These are phyloP conservation scores for Eurotiales sp. DNA, from an alignment of 2,329 filamentous ascomycete species.

Conservation along the genomic window DNA sequence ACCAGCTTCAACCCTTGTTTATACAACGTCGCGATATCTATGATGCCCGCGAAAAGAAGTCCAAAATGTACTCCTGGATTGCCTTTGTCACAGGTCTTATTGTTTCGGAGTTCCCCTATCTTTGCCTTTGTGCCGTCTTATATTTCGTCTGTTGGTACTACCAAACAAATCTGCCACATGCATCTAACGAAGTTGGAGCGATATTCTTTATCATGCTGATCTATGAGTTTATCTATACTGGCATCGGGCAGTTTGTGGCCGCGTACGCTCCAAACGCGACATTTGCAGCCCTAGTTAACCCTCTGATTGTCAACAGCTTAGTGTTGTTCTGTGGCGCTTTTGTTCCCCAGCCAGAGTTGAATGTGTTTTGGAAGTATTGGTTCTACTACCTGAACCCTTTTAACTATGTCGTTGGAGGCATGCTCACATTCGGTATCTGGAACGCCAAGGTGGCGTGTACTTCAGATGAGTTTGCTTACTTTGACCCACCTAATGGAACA, in stretches of 20 bases:
- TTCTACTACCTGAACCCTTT: slow-evolving; percentile 59
- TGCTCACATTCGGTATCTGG: slow-evolving; percentile 53
- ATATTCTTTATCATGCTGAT: slow-evolving; percentile 70
- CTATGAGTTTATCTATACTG: slow-evolving; percentile 68
- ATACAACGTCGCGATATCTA: slow-evolving; percentile 15
- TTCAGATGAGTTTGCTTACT: slow-evolving; percentile 48
- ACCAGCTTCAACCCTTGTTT: slow-evolving; percentile 17
- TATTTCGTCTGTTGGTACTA: slow-evolving; percentile 73
- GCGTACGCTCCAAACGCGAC: slow-evolving; percentile 65
- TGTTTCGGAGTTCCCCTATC: slow-evolving; percentile 23
- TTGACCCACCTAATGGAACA: slow-evolving; percentile 43
- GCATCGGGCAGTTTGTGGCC: slow-evolving; percentile 74
- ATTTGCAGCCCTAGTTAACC: slow-evolving; percentile 70
- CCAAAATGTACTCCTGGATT: slow-evolving; percentile 16
- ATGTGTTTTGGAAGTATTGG: slow-evolving; percentile 68
- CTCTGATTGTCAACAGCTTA: slow-evolving; percentile 70
- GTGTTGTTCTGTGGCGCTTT: slow-evolving; percentile 69
- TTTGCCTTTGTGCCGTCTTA: slow-evolving; percentile 57
- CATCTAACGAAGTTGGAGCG: slow-evolving; percentile 41
- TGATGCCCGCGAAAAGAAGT: slow-evolving; percentile 14
- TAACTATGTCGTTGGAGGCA: slow-evolving; percentile 57
- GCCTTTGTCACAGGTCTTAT: slow-evolving; percentile 13
- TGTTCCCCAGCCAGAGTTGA: slow-evolving; percentile 59
- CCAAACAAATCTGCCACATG: slow-evolving; percentile 61
- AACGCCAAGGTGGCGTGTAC: slow-evolving; percentile 46